phyloP scores from a whole-genome alignment of 805 yeast species.

The Metschnikowia koreensis region DNA sequence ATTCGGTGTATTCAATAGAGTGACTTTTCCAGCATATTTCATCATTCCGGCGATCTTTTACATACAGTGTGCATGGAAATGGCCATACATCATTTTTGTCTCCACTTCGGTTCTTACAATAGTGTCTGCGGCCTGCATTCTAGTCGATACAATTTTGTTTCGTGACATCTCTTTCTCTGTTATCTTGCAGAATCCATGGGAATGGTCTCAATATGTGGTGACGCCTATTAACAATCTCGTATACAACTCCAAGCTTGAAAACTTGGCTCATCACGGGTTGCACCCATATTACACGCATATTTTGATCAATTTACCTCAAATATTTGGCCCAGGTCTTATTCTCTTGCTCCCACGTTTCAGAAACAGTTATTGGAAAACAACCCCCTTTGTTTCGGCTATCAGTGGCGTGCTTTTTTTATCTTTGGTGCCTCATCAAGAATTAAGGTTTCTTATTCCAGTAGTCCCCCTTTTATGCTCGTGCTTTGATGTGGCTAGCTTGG shows the following conservation, averaged over 20 bases:
- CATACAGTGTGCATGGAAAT: slow-evolving; percentile 38
- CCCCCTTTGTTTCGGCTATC: slow-evolving; percentile 57
- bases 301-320: slow-evolving; percentile 70
- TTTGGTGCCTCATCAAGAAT: slow-evolving; percentile 85
- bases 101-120: slow-evolving; percentile 29
- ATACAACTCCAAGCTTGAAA: slow-evolving; percentile 61
- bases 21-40: slow-evolving; percentile 78
- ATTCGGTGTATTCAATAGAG: slow-evolving; percentile 78
- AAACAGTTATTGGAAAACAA: slow-evolving; percentile 42
- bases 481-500: slow-evolving; percentile 41
- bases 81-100: slow-evolving; percentile 33
- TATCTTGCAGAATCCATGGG: slow-evolving; percentile 13
- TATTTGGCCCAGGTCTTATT: slow-evolving; percentile 72
- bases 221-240: slow-evolving; percentile 76
- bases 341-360: slow-evolving; percentile 38
- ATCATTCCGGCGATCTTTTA: slow-evolving; percentile 57
- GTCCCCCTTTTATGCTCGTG: slow-evolving; percentile 68
- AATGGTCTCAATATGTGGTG: slow-evolving; percentile 40
- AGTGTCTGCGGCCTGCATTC: slow-evolving; percentile 38
- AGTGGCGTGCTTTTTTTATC: slow-evolving; percentile 68
- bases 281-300: slow-evolving; percentile 79
- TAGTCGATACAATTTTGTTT: slow-evolving; percentile 55
- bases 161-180: slow-evolving; percentile 6
- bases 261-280: slow-evolving; percentile 75
- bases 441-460: slow-evolving; percentile 79